Percentiles rank a stretch among this genome's conserved stretches.
Conservation (phyloP, 73 alveolate genomes). For the Urostyla sp. region DNA sequence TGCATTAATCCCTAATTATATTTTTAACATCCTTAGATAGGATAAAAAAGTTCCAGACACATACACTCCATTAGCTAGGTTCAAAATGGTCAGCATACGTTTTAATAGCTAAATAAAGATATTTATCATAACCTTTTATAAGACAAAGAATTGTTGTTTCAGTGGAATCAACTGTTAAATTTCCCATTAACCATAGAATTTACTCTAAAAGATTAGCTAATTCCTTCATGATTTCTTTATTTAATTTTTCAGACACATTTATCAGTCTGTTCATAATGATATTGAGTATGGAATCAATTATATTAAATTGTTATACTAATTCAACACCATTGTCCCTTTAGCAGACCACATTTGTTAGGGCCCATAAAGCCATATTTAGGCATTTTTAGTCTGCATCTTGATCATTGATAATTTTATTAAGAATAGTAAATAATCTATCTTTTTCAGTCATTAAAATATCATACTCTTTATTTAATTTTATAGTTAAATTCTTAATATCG, state of each 20-base stretch:
- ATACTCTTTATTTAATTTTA: too few relatives aligned
- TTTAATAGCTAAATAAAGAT: not conserved
- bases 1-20: not conserved
- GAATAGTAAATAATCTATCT: too few relatives aligned
- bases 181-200: not conserved
- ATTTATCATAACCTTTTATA: not conserved
- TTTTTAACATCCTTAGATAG: not conserved
- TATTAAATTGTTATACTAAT: not conserved
- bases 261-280: not conserved
- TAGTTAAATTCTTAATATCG: too few relatives aligned
- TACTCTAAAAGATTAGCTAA: conserved; percentile 7
- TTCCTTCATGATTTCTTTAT: not conserved
- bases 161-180: not conserved
- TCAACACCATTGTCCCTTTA: not conserved
- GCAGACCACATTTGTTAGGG: not conserved
- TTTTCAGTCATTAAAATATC: too few relatives aligned
- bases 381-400: not conserved
- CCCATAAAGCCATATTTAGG: not conserved
- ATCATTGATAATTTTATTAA: not conserved
- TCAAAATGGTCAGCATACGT: not conserved
- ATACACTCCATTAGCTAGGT: not conserved
- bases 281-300: too few relatives aligned
- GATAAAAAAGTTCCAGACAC: not conserved
- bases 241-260: not conserved
- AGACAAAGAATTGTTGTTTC: not conserved